phyloP scores from a whole-genome alignment of 306 rosid genomes.

The Parietaria judaica region DNA sequence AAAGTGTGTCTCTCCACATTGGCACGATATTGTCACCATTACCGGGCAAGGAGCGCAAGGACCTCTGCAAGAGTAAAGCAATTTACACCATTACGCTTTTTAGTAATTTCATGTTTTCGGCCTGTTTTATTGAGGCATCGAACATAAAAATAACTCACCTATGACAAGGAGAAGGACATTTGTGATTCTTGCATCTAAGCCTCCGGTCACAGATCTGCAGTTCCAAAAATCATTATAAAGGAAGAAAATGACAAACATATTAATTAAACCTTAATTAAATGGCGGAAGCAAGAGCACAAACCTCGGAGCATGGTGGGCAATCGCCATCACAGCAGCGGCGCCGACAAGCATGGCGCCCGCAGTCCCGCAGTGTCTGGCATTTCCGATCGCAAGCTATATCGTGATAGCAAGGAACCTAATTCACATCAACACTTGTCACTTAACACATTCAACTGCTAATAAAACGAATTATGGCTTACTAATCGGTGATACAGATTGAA shows the following conservation, averaged over 20 bases:
- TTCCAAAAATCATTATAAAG: constrained; percentile 19
- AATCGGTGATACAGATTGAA: no score
- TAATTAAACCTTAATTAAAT: constrained; percentile 14
- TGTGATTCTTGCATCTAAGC: constrained; percentile 92
- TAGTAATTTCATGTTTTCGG: neutral
- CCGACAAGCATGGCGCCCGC: constrained; percentile 81
- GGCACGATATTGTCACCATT: constrained; percentile 87
- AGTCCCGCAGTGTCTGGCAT: constrained; percentile 72
- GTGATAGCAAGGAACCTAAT: constrained; percentile 96
- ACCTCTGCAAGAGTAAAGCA: constrained; percentile 66
- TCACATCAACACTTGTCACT: constrained; percentile 21
- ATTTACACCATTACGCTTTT: neutral
- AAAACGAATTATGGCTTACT: neutral
- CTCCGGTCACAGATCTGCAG: constrained; percentile 74
- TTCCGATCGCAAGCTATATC: constrained; percentile 86
- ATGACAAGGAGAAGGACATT: constrained; percentile 93
- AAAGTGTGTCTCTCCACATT: constrained; percentile 82
- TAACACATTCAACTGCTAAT: neutral
- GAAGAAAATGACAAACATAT: neutral
- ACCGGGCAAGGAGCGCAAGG: constrained; percentile 96
- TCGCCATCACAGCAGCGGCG: constrained; percentile 96
- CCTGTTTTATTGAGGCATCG: neutral
- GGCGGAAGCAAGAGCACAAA: constrained; percentile 18
- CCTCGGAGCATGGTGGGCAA: constrained; percentile 95
- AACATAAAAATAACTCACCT: constrained; percentile 38